These are phyloP conservation scores for Pseudopyrenochaeta lycopersici DNA, from an alignment of 2,329 filamentous ascomycete species.

Conservation along the genomic window DNA sequence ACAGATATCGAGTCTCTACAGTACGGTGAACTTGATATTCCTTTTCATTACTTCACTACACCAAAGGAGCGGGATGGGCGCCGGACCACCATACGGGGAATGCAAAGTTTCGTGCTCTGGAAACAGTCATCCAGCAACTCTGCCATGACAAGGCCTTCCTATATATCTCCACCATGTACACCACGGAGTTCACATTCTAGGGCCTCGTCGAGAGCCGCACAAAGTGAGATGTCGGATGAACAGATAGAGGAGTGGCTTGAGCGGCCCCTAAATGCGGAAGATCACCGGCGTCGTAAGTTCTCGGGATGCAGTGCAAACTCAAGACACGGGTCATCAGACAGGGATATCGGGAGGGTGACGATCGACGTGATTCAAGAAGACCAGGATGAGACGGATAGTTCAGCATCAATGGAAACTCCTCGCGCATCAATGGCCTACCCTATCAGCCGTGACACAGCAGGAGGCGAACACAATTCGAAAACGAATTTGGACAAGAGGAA, in stretches of 20 bases:
- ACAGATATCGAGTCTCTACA: not conserved
- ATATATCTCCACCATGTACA: constrained; percentile 10
- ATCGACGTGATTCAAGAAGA: too few relatives aligned
- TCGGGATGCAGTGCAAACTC: not conserved
- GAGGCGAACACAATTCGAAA: too few relatives aligned
- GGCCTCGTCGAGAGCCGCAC: constrained; percentile 12
- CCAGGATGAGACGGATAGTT: too few relatives aligned
- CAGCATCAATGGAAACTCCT: too few relatives aligned
- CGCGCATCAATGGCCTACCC: too few relatives aligned
- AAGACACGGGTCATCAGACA: not conserved
- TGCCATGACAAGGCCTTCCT: not conserved
- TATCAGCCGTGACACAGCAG: too few relatives aligned
- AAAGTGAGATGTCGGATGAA: constrained; percentile 26
- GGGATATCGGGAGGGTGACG: not conserved
- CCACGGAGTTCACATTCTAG: constrained; percentile 3
- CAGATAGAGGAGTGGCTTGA: constrained; percentile 30
- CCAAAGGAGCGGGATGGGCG: constrained; percentile 12
- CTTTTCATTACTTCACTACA: constrained; percentile 7
- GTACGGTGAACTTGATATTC: not conserved
- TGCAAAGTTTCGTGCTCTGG: constrained; percentile 16
- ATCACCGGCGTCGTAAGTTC: constrained; percentile 20
- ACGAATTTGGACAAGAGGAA: too few relatives aligned
- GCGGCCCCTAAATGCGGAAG: constrained; percentile 23
- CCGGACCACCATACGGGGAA: constrained; percentile 8
- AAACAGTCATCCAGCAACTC: constrained; percentile 16